Evolutionary conservation across 495 filamentous ascomycete species (phyloP), one percentile per base, ranked within the genome.

Genomic region (Talaromyces liani): DNA sequence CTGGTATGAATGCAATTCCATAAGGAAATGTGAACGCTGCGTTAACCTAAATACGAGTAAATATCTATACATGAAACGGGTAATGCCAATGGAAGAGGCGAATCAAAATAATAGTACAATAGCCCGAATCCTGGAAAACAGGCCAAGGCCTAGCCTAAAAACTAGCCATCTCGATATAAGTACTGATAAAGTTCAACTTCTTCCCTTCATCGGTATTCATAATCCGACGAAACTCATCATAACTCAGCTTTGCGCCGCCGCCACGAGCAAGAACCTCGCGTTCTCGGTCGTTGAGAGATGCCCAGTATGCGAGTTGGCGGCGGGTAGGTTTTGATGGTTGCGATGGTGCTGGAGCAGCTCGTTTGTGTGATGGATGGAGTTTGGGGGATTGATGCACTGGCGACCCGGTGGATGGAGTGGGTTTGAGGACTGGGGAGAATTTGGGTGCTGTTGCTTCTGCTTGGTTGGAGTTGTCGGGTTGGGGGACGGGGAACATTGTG

Each of bases 151-250:
- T 14, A 27, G 24, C 24, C 24, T 67, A 87, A 64, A 87, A 86
- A 68, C 79, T 84, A 61, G 82, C 85, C 80, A 93, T 89, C 72
- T 94, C 91, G 69, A 93, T 91, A 91, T 91, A 96, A 62, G 81
- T 88, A 18, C 87, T 89, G 34, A 94, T 78, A 74, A 93, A 94
- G 59, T 87, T 88, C 62, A 95, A 79, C 25, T 81, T 76, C 47
- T 78, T 75, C 36, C 87, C 87, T 55, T 85, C 83, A 58, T 83
- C 80, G 16, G 79, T 79, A 60, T 82, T 84, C 79, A 93, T 91
- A 45, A 88, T 84, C 27, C 75, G 72, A 64, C 88, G 84, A 71
- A 93, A 94, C 73, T 95, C 91, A 3, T 82, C 76, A 58, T 85
- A 91, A 67, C 74, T 87, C 20, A 95, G 73, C 66, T 84, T 82